Conservation (phyloP, 2,329 filamentous ascomycete species). For the Verticillium isaacii region DNA sequence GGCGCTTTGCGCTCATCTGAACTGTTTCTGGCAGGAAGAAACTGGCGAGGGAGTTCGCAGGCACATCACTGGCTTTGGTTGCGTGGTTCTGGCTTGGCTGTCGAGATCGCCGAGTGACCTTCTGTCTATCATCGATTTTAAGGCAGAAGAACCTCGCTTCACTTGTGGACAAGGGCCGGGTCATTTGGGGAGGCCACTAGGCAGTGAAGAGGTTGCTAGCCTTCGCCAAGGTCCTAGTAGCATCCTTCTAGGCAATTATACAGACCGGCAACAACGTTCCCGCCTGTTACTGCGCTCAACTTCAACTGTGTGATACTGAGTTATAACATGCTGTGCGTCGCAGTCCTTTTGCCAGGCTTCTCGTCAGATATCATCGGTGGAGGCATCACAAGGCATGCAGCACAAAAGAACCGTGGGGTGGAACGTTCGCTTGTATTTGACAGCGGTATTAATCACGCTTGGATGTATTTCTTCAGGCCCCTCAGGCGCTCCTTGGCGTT, state of each 20-base stretch:
- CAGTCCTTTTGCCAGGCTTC: too few relatives aligned
- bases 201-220: not conserved
- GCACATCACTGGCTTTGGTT: not conserved
- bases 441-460: not conserved
- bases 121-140: too few relatives aligned
- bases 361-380: not conserved
- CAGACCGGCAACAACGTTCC: not conserved
- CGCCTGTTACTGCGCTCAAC: too few relatives aligned
- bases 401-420: not conserved
- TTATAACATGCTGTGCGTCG: too few relatives aligned
- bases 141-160: too few relatives aligned
- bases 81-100: not conserved
- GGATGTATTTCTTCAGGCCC: conserved; percentile 68
- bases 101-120: not conserved
- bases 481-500: conserved; percentile 71
- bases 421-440: not conserved
- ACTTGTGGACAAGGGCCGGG: too few relatives aligned
- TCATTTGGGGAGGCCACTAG: not conserved
- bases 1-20: not conserved
- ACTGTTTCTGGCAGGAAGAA: not conserved
- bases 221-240: not conserved
- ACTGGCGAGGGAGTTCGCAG: not conserved
- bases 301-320: not conserved
- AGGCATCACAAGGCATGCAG: not conserved
- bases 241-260: not conserved